These are phyloP conservation scores for Leptodontidium sp. DNA, from an alignment of 2,329 filamentous ascomycete genomes.

Conservation along the genomic window DNA sequence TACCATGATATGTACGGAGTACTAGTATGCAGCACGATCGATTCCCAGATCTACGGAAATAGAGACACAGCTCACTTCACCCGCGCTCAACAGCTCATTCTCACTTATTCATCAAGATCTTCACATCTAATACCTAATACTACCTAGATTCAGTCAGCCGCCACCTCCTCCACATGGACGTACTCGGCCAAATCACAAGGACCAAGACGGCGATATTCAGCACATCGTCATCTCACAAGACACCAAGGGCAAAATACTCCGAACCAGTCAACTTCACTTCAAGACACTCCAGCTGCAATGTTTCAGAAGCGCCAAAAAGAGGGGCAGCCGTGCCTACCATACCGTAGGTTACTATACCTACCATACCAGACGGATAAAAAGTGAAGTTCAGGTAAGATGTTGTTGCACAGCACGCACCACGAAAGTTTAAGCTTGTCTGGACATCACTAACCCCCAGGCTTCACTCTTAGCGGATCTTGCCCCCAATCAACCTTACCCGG, in stretches of 20 bases:
- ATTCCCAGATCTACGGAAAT: background rate
- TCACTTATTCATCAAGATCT: background rate
- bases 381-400: background rate
- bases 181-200: background rate
- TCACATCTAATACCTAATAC: background rate
- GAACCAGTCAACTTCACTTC: background rate
- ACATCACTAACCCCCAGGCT: background rate
- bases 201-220: slow-evolving; percentile 7
- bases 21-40: no score
- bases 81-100: background rate
- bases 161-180: no score
- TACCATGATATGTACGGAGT: no score
- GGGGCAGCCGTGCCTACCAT: background rate
- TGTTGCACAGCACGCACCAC: background rate
- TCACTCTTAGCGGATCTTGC: background rate
- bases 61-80: background rate
- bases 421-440: slow-evolving; percentile 10
- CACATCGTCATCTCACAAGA: background rate
- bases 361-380: background rate
- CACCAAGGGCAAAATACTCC: background rate
- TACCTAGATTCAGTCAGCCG: no score
- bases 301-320: background rate
- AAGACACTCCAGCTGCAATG: background rate
- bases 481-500: background rate
- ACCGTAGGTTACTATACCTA: background rate